phyloP scores from a whole-genome alignment of 2,329 filamentous ascomycete species.

The Didymella glomerata region DNA sequence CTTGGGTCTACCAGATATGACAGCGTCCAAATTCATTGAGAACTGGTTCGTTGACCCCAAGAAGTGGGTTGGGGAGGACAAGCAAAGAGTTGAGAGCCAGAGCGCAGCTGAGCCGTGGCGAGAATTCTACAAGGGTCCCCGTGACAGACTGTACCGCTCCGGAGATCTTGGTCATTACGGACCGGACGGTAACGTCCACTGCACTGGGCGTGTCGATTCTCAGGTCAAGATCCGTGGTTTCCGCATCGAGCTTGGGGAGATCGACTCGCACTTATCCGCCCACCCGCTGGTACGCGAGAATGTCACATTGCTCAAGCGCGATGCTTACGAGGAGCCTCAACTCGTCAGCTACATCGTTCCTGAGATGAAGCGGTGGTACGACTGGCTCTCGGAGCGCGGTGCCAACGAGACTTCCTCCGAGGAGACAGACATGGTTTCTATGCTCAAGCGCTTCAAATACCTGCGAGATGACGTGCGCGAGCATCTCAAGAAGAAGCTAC shows the following conservation, averaged over 20 bases:
- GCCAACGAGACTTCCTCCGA: conserved; percentile 51
- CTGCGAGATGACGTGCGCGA: conserved; percentile 69
- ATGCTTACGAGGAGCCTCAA: conserved; percentile 84
- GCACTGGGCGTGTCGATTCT: conserved; percentile 80
- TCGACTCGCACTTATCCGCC: conserved; percentile 81
- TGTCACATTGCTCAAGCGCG: conserved; percentile 82
- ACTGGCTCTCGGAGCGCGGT: conserved; percentile 66
- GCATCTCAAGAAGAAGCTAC: conserved; percentile 75
- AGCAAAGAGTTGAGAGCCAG: conserved; percentile 59
- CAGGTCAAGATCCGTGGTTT: conserved; percentile 98
- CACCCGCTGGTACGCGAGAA: conserved; percentile 82
- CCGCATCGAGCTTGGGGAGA: conserved; percentile 92
- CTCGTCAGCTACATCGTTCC: conserved; percentile 92
- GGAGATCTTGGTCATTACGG: conserved; percentile 85
- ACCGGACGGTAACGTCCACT: conserved; percentile 75
- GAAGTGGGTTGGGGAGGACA: conserved; percentile 72
- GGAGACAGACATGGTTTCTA: conserved; percentile 61
- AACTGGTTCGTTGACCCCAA: conserved; percentile 87
- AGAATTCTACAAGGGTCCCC: conserved; percentile 78
- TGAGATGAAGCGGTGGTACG: conserved; percentile 75
- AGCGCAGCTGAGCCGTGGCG: conserved; percentile 75
- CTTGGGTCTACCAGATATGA: conserved; percentile 68
- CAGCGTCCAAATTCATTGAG: conserved; percentile 75
- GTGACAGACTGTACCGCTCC: conserved; percentile 86
- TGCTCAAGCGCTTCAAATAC: conserved; percentile 68